Percentiles rank a stretch among this genome's conserved stretches.
Conservation (phyloP, 148 eudicot genomes). For the Rhododendron molle region DNA sequence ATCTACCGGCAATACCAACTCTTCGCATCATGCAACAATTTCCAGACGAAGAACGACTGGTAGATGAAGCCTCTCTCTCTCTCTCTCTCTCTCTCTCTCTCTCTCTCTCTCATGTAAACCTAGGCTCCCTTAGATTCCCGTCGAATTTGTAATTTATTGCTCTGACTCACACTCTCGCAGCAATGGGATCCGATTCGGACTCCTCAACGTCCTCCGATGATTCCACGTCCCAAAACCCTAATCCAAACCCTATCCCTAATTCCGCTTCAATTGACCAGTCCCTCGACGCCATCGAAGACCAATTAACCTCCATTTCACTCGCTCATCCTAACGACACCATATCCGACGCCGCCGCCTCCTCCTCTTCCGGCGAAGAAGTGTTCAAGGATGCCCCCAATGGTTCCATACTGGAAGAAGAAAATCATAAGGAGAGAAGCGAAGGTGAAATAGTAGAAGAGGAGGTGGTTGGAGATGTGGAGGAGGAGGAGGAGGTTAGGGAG, state of each 20-base stretch:
- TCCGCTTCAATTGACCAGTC: constrained; percentile 33
- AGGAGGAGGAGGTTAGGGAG: constrained; percentile 12
- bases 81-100: constrained; percentile 16
- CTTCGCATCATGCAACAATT: not conserved
- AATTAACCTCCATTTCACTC: constrained; percentile 43
- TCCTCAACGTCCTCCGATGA: constrained; percentile 35
- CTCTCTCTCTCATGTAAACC: not conserved
- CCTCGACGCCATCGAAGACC: constrained; percentile 48
- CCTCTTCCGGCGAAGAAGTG: not conserved
- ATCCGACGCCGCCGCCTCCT: not conserved
- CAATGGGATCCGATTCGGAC: constrained; percentile 48
- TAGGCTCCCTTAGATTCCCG: not conserved
- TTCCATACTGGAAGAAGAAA: constrained; percentile 13
- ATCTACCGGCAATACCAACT: constrained; percentile 24
- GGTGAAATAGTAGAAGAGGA: constrained; percentile 8
- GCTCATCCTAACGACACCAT: not conserved
- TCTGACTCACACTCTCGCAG: constrained; percentile 10
- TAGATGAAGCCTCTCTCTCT: constrained; percentile 2
- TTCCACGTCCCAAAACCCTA: constrained; percentile 24
- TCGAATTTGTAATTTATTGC: not conserved
- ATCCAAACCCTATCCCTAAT: constrained; percentile 52
- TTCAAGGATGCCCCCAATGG: constrained; percentile 23
- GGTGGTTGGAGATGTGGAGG: constrained; percentile 11
- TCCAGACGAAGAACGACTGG: constrained; percentile 24
- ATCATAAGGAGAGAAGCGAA: not conserved